These are phyloP conservation scores for Botrytis pseudocinerea DNA, from an alignment of 2,329 filamentous ascomycete genomes.

Conservation along the genomic window DNA sequence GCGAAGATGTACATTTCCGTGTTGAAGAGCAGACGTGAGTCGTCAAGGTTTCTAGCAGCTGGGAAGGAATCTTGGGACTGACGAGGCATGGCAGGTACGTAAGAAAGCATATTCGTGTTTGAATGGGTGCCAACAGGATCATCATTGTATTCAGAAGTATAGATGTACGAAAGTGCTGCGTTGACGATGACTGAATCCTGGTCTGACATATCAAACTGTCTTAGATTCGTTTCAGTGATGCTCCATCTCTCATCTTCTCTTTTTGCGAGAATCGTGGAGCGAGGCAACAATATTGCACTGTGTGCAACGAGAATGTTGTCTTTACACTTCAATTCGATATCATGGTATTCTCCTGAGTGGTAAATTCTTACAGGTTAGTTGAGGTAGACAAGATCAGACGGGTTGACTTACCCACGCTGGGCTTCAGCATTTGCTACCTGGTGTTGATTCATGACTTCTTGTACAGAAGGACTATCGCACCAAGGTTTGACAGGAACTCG, in stretches of 20 bases:
- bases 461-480: not conserved
- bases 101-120: not conserved
- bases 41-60: not conserved
- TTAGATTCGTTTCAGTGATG: not conserved
- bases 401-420: not conserved
- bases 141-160: not conserved
- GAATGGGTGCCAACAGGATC: not conserved
- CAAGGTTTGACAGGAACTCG: not conserved
- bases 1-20: not conserved
- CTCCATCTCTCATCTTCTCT: not conserved
- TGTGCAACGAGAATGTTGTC: not conserved
- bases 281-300: not conserved
- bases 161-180: not conserved
- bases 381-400: not conserved
- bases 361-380: not conserved
- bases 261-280: not conserved
- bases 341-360: not conserved
- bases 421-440: not conserved
- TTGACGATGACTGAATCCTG: not conserved
- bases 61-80: not conserved
- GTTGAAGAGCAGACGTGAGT: not conserved
- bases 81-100: no score
- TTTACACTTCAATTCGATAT: not conserved
- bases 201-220: not conserved
- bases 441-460: not conserved